These are phyloP conservation scores for Chloranthus sessilifolius DNA, from an alignment of 164 flowering plant species.

Conservation along the genomic window DNA sequence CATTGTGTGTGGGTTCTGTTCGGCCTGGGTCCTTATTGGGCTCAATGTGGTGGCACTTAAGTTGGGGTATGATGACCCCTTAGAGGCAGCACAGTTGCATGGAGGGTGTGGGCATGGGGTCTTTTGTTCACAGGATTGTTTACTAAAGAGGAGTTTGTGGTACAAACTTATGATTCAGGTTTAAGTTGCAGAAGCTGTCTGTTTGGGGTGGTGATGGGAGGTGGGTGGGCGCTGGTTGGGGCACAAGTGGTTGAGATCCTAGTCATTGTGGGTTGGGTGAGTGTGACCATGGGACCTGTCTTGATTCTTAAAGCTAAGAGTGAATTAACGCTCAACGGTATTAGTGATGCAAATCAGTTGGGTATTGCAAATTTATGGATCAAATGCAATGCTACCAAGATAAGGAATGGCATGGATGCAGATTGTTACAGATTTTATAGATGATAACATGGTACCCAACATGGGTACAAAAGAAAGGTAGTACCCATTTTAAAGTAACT, in stretches of 20 bases:
- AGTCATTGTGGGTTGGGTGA: slow-evolving; percentile 59
- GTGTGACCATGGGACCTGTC: slow-evolving; percentile 70
- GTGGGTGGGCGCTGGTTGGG: slow-evolving; percentile 61
- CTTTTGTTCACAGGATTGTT: slow-evolving; percentile 63
- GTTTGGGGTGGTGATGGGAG: slow-evolving; percentile 65
- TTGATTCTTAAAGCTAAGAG: too few relatives aligned
- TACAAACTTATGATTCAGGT: slow-evolving; percentile 41
- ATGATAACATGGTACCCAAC: too few relatives aligned
- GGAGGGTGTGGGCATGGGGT: slow-evolving; percentile 88
- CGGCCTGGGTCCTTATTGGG: slow-evolving; percentile 65
- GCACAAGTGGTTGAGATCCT: slow-evolving; percentile 50
- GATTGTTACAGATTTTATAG: too few relatives aligned
- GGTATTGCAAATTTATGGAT: too few relatives aligned
- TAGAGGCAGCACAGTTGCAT: slow-evolving; percentile 68
- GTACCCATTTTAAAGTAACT: too few relatives aligned
- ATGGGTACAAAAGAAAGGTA: too few relatives aligned
- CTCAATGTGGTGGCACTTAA: slow-evolving; percentile 44
- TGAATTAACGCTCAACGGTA: too few relatives aligned
- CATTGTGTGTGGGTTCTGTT: slow-evolving; percentile 49
- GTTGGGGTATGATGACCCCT: slow-evolving; percentile 54
- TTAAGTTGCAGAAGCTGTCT: slow-evolving; percentile 28
- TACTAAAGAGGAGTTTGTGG: slow-evolving; percentile 47
- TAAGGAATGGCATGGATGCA: too few relatives aligned
- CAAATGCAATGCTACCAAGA: too few relatives aligned
- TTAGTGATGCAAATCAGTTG: too few relatives aligned